Conservation (phyloP, 1,139 yeast species). For the Citeromyces siamensis region DNA sequence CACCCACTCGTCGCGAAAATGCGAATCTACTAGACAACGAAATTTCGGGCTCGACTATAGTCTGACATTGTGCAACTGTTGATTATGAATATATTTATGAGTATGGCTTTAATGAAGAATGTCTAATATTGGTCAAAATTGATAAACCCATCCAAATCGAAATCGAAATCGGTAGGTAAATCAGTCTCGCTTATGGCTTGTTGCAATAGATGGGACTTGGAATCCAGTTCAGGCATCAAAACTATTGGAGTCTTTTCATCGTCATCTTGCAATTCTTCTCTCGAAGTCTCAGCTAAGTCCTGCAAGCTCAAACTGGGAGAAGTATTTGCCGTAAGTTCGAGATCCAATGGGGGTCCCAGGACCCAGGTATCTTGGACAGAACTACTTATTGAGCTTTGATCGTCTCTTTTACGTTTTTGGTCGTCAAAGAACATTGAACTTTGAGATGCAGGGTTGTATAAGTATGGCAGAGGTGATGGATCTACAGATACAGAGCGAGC, state of each 20-base stretch:
- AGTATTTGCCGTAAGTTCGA: background rate
- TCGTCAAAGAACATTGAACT: slow-evolving; percentile 1
- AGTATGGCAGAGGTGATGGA: background rate
- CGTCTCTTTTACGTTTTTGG: background rate
- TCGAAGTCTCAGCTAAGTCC: slow-evolving; percentile 1
- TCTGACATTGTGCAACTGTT: too few relatives aligned
- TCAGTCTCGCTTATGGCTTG: background rate
- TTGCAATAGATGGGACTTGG: background rate
- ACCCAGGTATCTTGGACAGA: slow-evolving; percentile 1
- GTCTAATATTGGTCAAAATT: slow-evolving; percentile 1
- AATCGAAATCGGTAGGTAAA: background rate
- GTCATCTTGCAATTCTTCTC: background rate
- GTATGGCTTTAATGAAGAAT: slow-evolving; percentile 2
- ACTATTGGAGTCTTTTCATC: background rate
- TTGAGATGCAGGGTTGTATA: background rate
- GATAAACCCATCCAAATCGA: background rate
- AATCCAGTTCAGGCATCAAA: background rate
- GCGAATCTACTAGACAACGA: too few relatives aligned
- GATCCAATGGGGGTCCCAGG: background rate
- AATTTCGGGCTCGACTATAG: too few relatives aligned
- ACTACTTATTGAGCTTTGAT: slow-evolving; percentile 1
- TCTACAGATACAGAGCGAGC: background rate
- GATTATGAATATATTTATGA: too few relatives aligned
- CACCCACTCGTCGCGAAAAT: too few relatives aligned
- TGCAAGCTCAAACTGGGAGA: slow-evolving; percentile 2